Evolutionary conservation across 129 eudicot genomes (phyloP), one percentile per base, ranked within the genome.

Genomic region (Tagetes patula): DNA sequence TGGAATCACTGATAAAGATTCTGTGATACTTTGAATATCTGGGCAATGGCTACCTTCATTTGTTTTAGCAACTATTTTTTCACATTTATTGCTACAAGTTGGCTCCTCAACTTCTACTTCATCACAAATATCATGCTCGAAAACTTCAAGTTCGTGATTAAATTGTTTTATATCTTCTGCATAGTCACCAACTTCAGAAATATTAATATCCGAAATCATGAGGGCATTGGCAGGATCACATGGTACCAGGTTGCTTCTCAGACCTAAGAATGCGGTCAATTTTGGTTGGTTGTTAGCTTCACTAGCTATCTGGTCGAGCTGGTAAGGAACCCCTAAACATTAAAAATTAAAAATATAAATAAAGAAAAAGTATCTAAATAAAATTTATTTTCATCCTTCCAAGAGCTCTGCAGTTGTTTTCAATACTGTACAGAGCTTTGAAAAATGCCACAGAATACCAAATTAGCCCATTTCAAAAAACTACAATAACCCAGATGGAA

Each of bases 221-320:
- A 69, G 68, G 27, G 63, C 77, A 42, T 42, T 66, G 61, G 83
- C 63, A 55, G 70, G 39, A 74, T 65, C 67, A 63, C 77, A 56
- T 7, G 80, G 41, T 55, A 80, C 76, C 70, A 67, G 20, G 64
- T 66, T 64, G 75, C 82, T 79, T 81, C 72, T 84, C 43, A 64
- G 45, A 69, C 84, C 56, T 72, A 93, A 78, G 71, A 93, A 89
- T 2, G 89, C 73, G 36, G 89, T 82, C 60, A 93, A 62, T 70
- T 89, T 93, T 11, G 96, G 88, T 85, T 93, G 98, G 75, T 80
- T 83, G 52, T 70, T 50, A 61, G 84, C 70, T 77, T 85, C 90
- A 82, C 84, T 74, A 36, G 86, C 89, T 68, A 93, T 63, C 80
- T 93, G 98, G 36, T 92, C 95, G 65, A 92, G 98, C 55, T 92